These are phyloP conservation scores for Mycena polygramma DNA, from an alignment of 768 basidiomycete species.

Conservation along the genomic window DNA sequence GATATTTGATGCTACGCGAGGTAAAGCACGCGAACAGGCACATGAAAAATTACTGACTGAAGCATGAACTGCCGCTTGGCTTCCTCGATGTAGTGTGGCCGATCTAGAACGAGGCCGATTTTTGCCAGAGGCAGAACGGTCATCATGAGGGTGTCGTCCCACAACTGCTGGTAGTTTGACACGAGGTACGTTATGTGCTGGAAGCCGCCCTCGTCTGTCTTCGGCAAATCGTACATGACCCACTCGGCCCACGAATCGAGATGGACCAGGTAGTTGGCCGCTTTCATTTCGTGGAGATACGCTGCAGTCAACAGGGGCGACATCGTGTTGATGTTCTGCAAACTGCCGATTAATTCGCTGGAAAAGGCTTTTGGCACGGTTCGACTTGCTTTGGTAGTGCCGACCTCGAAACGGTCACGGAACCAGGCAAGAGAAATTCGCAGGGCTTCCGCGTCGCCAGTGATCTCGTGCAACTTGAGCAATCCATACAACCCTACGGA, in stretches of 20 bases:
- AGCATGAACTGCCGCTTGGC: conserved; percentile 65
- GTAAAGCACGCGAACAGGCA: background rate
- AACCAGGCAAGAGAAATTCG: conserved; percentile 64
- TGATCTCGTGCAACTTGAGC: conserved; percentile 56
- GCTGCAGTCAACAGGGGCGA: conserved; percentile 62
- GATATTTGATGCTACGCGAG: conserved; percentile 55
- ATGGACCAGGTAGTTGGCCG: conserved; percentile 52
- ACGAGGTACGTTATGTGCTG: conserved; percentile 63
- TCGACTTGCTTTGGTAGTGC: conserved; percentile 59
- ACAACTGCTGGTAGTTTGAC: conserved; percentile 60
- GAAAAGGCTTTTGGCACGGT: background rate
- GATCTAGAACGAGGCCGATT: conserved; percentile 65
- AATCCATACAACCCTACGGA: conserved; percentile 55
- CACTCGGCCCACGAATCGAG: conserved; percentile 66
- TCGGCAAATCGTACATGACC: conserved; percentile 62
- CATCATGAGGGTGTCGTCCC: conserved; percentile 75
- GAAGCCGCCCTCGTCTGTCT: conserved; percentile 60
- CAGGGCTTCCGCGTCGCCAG: conserved; percentile 52
- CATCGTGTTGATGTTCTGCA: conserved; percentile 70
- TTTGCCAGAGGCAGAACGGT: conserved; percentile 67
- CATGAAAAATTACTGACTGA: conserved; percentile 50
- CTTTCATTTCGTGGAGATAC: conserved; percentile 54
- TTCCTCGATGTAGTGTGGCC: conserved; percentile 65
- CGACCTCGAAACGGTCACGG: conserved; percentile 59
- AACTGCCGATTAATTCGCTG: background rate